These are phyloP conservation scores for Colletotrichum falcatum DNA, from an alignment of 2,329 filamentous ascomycete genomes.

Conservation along the genomic window DNA sequence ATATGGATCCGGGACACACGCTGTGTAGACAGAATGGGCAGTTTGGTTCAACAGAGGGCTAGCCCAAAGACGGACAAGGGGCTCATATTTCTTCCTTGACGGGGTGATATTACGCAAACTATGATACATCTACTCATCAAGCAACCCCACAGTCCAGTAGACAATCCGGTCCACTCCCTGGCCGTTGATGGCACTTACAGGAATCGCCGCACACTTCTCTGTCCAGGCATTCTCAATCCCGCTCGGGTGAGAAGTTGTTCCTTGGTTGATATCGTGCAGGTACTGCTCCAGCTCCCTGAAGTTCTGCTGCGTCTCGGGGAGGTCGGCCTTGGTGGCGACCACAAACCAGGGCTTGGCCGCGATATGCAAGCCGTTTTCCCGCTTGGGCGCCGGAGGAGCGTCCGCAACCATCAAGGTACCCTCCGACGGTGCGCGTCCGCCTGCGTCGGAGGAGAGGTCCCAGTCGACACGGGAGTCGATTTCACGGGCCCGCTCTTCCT, in stretches of 20 bases:
- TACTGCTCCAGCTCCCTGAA: constrained; percentile 78
- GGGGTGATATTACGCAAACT: constrained; percentile 18
- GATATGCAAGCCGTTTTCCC: constrained; percentile 71
- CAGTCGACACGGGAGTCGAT: constrained; percentile 68
- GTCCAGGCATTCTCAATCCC: constrained; percentile 69
- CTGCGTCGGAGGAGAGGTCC: constrained; percentile 63
- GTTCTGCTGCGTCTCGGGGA: constrained; percentile 82
- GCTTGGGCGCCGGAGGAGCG: constrained; percentile 44
- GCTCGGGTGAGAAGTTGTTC: constrained; percentile 78
- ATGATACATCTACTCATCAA: constrained; percentile 61
- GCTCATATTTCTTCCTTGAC: not conserved
- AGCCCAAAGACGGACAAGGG: not conserved
- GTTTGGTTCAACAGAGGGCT: not conserved
- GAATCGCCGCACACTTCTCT: constrained; percentile 76
- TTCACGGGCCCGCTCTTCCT: constrained; percentile 75
- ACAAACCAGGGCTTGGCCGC: constrained; percentile 98
- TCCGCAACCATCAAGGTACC: constrained; percentile 48
- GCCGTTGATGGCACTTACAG: constrained; percentile 89
- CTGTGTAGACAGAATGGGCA: not conserved
- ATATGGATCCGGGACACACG: not conserved
- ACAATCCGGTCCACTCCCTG: constrained; percentile 84
- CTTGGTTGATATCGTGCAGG: constrained; percentile 72
- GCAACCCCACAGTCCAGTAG: constrained; percentile 76
- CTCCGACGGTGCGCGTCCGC: constrained; percentile 37
- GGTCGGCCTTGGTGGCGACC: constrained; percentile 91